Base-by-base conservation (phyloP, 441 rosid genomes). In the Gossypium davidsonii region DNA sequence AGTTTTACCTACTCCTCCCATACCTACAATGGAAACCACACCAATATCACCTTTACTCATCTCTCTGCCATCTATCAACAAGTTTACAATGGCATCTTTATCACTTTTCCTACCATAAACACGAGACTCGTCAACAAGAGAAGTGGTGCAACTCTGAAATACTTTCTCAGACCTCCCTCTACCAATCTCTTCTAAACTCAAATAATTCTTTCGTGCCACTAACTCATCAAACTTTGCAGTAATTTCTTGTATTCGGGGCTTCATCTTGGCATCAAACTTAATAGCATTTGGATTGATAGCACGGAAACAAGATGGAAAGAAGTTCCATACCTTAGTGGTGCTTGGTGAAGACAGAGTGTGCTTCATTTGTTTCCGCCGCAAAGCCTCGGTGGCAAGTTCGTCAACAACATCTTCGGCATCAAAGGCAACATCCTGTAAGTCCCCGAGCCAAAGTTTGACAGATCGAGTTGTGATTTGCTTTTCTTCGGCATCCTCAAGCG, bases 371-470 rank as follows among this genome's bases (percentile, higher is more conserved):
- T 64, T 58, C 53, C 72, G 73, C 28, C 72, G 28, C 53, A 55
- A 23, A 12, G 61, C 60, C 56, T 72, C 79, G 15, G 73, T 72
- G 6, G 52, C 28, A 4, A 71, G 66, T 56, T 71, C 79, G 6
- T 76, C 79, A 9, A 76, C 42, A 15, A 76, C 17, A 25, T 76
- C 79, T 21, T 76, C 79, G 1, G 28, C 67, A 66, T 76, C 72
- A 20, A 63, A 76, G 10, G 72, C 72, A 59, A 72, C 20, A 20
- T 76, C 51, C 12, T 15, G 59, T 28, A 76, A 48, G 6, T 74
- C 68, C 14, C 10, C 4, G 68, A 74, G 68, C 74, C 78, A 75
- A 8, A 2, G 12, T 23, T 15, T 37, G n/a, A 70, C 74, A 1
- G 42, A 10, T 4, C 10, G 37, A 42, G 44, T 51, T 1, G 74